Conservation (phyloP, 257 asterid species). For the Linderniella brevidens region DNA sequence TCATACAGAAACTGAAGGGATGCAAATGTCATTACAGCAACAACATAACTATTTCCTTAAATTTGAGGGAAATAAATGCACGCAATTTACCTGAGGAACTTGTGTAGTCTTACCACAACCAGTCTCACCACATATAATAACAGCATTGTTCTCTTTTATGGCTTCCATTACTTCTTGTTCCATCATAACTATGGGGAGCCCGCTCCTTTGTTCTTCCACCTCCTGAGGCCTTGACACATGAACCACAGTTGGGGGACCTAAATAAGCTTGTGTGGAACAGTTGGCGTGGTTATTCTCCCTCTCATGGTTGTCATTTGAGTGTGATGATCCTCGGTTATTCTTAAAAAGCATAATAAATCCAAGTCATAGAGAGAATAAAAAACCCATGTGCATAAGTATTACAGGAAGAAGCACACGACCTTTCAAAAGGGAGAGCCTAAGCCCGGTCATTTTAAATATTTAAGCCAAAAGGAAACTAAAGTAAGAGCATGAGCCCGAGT, state of each 20-base stretch:
- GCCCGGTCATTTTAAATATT: no score
- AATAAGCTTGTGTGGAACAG: constrained; percentile 15
- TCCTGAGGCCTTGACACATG: constrained; percentile 62
- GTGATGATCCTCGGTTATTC: constrained; percentile 8
- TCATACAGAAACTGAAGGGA: constrained; percentile 71
- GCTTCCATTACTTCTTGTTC: constrained; percentile 99
- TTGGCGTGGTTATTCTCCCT: constrained; percentile 13
- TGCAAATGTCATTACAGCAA: background rate
- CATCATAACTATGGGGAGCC: constrained; percentile 89
- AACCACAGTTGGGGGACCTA: constrained; percentile 41
- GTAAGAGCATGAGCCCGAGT: no score
- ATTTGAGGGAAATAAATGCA: background rate
- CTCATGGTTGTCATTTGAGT: constrained; percentile 11
- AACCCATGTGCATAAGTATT: background rate
- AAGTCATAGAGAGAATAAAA: constrained; percentile 5
- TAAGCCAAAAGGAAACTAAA: no score
- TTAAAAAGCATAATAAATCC: constrained; percentile 22
- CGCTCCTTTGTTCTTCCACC: constrained; percentile 53
- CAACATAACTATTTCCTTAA: background rate
- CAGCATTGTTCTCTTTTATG: constrained; percentile 42
- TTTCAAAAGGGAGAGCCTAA: no score
- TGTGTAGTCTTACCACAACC: constrained; percentile 99
- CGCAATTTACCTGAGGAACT: constrained; percentile 79
- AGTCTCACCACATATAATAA: constrained; percentile 90
- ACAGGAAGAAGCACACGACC: no score